These are phyloP conservation scores for Candida labiduridarum DNA, from an alignment of 1,139 yeast species.

Conservation along the genomic window DNA sequence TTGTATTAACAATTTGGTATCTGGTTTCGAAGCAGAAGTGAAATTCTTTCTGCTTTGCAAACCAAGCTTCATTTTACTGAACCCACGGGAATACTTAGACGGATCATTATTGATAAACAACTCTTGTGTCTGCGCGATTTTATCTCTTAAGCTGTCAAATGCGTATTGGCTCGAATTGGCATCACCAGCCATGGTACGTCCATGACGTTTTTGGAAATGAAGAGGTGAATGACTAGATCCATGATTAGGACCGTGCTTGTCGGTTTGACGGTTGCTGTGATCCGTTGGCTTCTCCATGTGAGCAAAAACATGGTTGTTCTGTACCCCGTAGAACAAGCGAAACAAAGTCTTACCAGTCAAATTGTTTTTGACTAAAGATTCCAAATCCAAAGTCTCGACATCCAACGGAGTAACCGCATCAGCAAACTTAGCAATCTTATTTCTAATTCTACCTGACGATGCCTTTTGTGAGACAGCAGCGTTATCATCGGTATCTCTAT, in stretches of 20 bases:
- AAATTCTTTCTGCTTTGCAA: constrained; percentile 25
- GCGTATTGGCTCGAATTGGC: constrained; percentile 20
- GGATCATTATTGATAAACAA: constrained; percentile 21
- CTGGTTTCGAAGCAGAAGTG: constrained; percentile 1
- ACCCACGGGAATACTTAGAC: constrained; percentile 37
- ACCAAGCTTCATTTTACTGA: constrained; percentile 41
- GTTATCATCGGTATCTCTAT: constrained; percentile 31
- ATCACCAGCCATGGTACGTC: constrained; percentile 14
- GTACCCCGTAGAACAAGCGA: constrained; percentile 38
- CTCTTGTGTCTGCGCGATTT: constrained; percentile 29
- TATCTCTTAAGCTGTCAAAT: constrained; percentile 42
- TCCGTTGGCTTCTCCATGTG: background rate
- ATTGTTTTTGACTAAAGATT: constrained; percentile 32
- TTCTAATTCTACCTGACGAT: constrained; percentile 35
- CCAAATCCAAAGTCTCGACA: constrained; percentile 48
- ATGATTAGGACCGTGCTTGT: constrained; percentile 11
- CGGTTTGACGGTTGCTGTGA: background rate
- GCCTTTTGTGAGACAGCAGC: constrained; percentile 15
- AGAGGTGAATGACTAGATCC: constrained; percentile 17
- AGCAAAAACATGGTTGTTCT: constrained; percentile 5
- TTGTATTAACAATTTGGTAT: constrained; percentile 5
- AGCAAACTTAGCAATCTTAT: constrained; percentile 38
- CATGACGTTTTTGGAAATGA: constrained; percentile 12
- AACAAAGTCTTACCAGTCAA: constrained; percentile 39
- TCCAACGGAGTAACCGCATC: constrained; percentile 42